A percentile compares a stretch with the other conserved stretches of the same genome.
These are phyloP conservation scores for Vicia faba DNA, from an alignment of 306 rosid genomes.

Conservation along the genomic window DNA sequence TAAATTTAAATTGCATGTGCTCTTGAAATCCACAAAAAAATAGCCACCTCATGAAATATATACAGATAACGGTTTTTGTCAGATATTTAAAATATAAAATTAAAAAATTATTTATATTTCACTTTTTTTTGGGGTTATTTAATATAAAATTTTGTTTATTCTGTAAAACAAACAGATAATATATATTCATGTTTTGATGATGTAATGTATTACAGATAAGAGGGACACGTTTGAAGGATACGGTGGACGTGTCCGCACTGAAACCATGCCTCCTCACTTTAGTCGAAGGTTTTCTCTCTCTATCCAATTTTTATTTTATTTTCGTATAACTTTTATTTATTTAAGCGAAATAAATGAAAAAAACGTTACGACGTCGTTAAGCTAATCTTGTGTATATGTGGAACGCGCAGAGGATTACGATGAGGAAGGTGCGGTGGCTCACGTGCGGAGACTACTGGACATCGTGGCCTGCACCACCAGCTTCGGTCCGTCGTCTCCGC, in stretches of 20 bases:
- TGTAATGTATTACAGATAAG: conserved; percentile 57
- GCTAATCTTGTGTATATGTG: not conserved
- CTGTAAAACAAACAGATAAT: too few species aligned
- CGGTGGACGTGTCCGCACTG: conserved; percentile 89
- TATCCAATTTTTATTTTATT: not conserved
- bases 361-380: conserved; percentile 44
- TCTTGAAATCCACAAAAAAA: not conserved
- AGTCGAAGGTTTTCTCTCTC: conserved; percentile 64
- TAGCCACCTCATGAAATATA: not conserved
- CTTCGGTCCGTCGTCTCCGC: conserved; percentile 60
- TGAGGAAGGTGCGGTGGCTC: conserved; percentile 68
- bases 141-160: too few species aligned
- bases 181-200: too few species aligned
- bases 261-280: conserved; percentile 77
- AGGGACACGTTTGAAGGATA: conserved; percentile 72
- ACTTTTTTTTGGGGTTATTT: too few species aligned
- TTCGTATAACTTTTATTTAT: not conserved
- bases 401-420: conserved; percentile 70
- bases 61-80: not conserved
- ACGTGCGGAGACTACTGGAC: conserved; percentile 80
- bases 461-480: conserved; percentile 84
- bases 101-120: too few species aligned
- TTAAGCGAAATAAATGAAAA: not conserved
- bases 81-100: not conserved
- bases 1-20: not conserved